A percentile compares a stretch with the other conserved stretches of the same genome.
These are phyloP conservation scores for Solanum pinnatisectum DNA, from an alignment of 257 asterid species.

Conservation along the genomic window DNA sequence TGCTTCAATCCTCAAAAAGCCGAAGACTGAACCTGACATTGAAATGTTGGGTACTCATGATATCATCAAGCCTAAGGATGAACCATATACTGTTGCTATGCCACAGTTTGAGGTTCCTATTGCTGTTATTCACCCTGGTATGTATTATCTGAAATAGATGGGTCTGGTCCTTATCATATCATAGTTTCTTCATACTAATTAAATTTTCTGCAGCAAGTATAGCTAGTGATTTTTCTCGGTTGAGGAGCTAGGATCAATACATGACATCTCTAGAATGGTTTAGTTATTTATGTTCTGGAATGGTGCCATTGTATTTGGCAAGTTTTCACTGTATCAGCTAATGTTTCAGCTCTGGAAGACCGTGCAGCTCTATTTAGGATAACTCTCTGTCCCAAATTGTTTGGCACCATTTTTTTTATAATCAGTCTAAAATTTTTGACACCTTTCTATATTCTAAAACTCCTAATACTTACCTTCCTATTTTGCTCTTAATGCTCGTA, in stretches of 20 bases:
- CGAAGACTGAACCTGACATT: conserved; percentile 8
- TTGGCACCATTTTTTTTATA: background rate
- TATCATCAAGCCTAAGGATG: conserved; percentile 44
- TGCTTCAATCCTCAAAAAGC: conserved; percentile 21
- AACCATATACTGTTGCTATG: conserved; percentile 39
- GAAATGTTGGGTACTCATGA: conserved; percentile 12
- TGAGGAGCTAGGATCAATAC: background rate
- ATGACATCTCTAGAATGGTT: background rate
- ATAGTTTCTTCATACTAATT: background rate
- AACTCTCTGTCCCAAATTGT: background rate
- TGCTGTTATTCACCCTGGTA: conserved; percentile 50
- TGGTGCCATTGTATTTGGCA: background rate
- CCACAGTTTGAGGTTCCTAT: conserved; percentile 27
- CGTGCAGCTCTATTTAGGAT: background rate
- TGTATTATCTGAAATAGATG: background rate
- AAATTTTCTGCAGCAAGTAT: background rate
- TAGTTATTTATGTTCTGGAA: background rate
- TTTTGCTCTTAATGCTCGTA: background rate
- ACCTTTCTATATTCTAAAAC: background rate
- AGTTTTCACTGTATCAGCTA: background rate
- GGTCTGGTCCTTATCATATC: background rate
- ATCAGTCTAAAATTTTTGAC: background rate
- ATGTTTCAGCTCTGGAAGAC: background rate
- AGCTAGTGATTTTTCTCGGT: background rate
- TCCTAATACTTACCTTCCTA: background rate